A percentile compares a stretch with the other conserved stretches of the same genome.
Evolutionary conservation across 2,329 filamentous ascomycete species (phyloP).

Genomic region (Orbilia quercus): DNA sequence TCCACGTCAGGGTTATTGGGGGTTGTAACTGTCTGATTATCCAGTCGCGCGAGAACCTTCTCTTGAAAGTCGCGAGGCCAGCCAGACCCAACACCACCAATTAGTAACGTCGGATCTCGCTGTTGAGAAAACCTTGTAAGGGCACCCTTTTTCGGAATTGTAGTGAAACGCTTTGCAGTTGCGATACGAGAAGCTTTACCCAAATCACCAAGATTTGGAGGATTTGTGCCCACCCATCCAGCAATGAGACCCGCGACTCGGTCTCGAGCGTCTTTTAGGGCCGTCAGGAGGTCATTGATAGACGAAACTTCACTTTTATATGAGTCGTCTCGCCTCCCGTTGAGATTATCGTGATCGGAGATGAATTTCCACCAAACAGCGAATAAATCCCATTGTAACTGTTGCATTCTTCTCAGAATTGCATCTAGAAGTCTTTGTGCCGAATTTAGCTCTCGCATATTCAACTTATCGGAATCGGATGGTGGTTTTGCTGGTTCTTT

Average conservation of each 20-base stretch:
- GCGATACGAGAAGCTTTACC: background rate
- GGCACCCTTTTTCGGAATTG: constrained; percentile 58
- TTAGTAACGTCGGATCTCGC: constrained; percentile 63
- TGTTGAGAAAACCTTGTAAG: constrained; percentile 60
- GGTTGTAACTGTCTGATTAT: constrained; percentile 42
- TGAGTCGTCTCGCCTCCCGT: constrained; percentile 29
- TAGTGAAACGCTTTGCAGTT: background rate
- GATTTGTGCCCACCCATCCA: constrained; percentile 2
- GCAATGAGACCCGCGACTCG: background rate
- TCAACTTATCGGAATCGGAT: too few relatives aligned
- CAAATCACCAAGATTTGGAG: background rate
- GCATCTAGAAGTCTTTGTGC: constrained; percentile 41
- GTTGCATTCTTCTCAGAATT: constrained; percentile 24
- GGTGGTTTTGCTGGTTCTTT: constrained; percentile 1
- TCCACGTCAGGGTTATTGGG: background rate
- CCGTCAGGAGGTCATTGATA: background rate
- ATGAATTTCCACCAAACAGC: constrained; percentile 65
- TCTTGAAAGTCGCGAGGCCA: constrained; percentile 64
- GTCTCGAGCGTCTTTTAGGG: background rate
- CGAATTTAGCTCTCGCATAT: constrained; percentile 36
- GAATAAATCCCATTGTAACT: constrained; percentile 64
- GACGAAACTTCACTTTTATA: constrained; percentile 2
- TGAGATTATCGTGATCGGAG: constrained; percentile 36
- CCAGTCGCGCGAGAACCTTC: constrained; percentile 7
- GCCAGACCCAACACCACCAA: constrained; percentile 63